These are phyloP conservation scores for Dryas drummondii DNA, from an alignment of 306 rosid genomes.

Conservation along the genomic window DNA sequence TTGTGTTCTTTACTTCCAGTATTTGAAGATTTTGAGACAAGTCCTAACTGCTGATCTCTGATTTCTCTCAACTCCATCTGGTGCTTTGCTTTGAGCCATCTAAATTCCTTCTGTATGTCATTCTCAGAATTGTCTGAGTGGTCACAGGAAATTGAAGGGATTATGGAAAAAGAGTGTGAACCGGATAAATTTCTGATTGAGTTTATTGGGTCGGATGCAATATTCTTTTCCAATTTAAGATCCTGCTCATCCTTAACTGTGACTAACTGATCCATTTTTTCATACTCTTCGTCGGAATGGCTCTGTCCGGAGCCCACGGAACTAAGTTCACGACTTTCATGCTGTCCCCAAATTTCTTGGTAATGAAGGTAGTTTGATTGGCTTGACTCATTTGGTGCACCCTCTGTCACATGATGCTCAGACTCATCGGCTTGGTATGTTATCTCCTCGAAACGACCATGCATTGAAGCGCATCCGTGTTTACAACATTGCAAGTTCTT, in stretches of 20 bases:
- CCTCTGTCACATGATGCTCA: constrained; percentile 38
- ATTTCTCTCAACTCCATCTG: constrained; percentile 59
- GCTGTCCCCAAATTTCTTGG: constrained; percentile 57
- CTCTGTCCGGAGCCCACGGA: constrained; percentile 63
- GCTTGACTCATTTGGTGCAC: constrained; percentile 33
- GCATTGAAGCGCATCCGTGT: constrained; percentile 65
- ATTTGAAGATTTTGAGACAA: constrained; percentile 37
- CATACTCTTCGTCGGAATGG: constrained; percentile 61
- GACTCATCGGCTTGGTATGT: constrained; percentile 57
- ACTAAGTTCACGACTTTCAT: constrained; percentile 63
- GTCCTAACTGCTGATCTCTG: constrained; percentile 44
- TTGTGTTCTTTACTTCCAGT: constrained; percentile 26
- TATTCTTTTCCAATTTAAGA: constrained; percentile 31
- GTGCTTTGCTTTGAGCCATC: constrained; percentile 76
- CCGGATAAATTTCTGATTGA: constrained; percentile 39
- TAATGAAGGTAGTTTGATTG: constrained; percentile 39
- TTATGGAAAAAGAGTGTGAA: constrained; percentile 39
- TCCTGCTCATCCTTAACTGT: constrained; percentile 32
- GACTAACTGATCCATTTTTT: constrained; percentile 37
- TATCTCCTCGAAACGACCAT: constrained; percentile 89
- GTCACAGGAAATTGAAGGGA: constrained; percentile 34
- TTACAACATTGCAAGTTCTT: constrained; percentile 50
- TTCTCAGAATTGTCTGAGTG: constrained; percentile 36
- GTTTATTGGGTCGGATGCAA: constrained; percentile 20
- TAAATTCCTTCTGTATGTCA: constrained; percentile 55